phyloP scores from a whole-genome alignment of 768 basidiomycete genomes.

The Trametes cubensis region DNA sequence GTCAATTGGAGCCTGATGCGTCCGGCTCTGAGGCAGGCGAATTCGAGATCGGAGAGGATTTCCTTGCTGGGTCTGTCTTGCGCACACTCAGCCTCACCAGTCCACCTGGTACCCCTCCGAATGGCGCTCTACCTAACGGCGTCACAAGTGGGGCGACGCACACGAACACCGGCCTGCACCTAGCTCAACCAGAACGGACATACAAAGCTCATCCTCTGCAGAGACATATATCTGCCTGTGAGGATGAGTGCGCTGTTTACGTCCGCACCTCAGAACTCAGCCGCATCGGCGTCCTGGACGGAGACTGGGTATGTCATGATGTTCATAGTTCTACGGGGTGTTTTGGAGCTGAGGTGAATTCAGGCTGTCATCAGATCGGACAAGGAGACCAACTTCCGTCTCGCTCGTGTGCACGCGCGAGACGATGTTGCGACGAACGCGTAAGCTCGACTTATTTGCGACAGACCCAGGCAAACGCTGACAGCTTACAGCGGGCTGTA shows the following conservation, averaged over 20 bases:
- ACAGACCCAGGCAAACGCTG: neutral
- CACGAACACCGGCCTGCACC: conserved; percentile 15
- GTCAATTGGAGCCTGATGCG: neutral
- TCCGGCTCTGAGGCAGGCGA: conserved; percentile 24
- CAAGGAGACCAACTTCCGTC: conserved; percentile 43
- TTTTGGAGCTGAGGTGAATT: conserved; percentile 11
- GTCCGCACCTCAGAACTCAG: conserved; percentile 65
- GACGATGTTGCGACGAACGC: conserved; percentile 36
- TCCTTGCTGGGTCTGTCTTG: conserved; percentile 59
- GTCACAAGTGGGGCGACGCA: conserved; percentile 29
- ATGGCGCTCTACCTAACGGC: conserved; percentile 16
- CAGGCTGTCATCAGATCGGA: conserved; percentile 57
- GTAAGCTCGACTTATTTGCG: conserved; percentile 1
- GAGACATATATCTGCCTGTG: conserved; percentile 35
- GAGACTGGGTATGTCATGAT: conserved; percentile 69
- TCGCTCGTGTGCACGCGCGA: conserved; percentile 60
- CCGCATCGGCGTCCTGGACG: conserved; percentile 65
- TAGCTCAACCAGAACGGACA: conserved; percentile 18
- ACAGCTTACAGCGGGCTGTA: conserved; percentile 13
- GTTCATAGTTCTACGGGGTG: neutral
- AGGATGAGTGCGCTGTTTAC: conserved; percentile 63
- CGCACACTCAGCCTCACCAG: conserved; percentile 16
- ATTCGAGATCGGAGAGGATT: conserved; percentile 74
- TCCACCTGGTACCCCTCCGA: neutral
- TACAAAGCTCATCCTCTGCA: conserved; percentile 36